Evolutionary conservation across 2,329 filamentous ascomycete genomes (phyloP).

Genomic region (Phialocephala sp.): DNA sequence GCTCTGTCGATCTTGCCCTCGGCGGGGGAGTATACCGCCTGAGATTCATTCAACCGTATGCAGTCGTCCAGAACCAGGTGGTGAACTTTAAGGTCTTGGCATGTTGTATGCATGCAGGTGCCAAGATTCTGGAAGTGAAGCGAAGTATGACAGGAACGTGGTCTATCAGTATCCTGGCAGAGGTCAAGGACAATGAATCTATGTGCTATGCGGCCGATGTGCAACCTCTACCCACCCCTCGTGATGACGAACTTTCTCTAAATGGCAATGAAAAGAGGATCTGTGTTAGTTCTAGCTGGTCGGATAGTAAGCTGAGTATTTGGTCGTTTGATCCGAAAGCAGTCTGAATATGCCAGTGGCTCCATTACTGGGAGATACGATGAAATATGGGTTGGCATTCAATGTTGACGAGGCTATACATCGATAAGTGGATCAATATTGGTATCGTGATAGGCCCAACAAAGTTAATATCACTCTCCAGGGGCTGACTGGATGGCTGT

Average conservation of each 20-base stretch:
- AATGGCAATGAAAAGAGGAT: constrained; percentile 39
- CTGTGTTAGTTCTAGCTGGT: constrained; percentile 77
- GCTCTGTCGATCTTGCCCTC: constrained; percentile 62
- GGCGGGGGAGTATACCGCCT: constrained; percentile 89
- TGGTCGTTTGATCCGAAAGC: constrained; percentile 54
- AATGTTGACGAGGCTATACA: neutral
- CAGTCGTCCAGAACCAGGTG: neutral
- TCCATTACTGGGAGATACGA: no score
- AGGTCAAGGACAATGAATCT: constrained; percentile 85
- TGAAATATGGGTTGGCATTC: no score
- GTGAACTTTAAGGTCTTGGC: constrained; percentile 65
- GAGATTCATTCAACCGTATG: constrained; percentile 57
- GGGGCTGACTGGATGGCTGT: neutral
- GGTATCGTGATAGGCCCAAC: neutral
- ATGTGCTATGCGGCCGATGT: constrained; percentile 93
- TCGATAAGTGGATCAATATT: neutral
- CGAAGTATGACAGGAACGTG: constrained; percentile 46
- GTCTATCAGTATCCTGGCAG: constrained; percentile 67
- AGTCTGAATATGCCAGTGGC: no score
- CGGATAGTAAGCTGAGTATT: constrained; percentile 72
- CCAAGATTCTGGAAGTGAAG: constrained; percentile 63
- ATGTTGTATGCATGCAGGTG: constrained; percentile 93
- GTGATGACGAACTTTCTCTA: neutral
- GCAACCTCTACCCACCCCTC: constrained; percentile 47
- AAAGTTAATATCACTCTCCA: neutral